Evolutionary conservation across 2,329 filamentous ascomycete species (phyloP).

Genomic region (Pestalotiopsis sp.): DNA sequence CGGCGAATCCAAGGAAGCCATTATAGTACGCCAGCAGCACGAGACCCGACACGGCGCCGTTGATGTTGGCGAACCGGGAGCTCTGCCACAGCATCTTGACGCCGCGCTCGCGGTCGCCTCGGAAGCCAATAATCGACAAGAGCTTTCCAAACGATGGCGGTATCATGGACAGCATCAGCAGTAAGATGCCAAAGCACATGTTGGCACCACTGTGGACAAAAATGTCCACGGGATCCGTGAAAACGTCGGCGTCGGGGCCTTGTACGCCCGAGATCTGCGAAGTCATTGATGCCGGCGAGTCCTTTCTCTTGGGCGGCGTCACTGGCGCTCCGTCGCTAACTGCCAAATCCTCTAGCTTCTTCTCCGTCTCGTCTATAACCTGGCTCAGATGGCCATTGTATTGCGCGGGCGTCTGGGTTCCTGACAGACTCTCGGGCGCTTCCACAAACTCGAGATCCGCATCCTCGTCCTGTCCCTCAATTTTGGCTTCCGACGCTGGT

Average conservation of each 20-base stretch:
- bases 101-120: conserved; percentile 80
- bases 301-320: neutral
- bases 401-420: conserved; percentile 42
- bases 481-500: conserved; percentile 30
- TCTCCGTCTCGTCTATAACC: conserved; percentile 25
- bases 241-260: conserved; percentile 61
- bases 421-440: conserved; percentile 48
- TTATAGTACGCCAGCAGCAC: conserved; percentile 87
- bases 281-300: conserved; percentile 1
- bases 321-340: conserved; percentile 9
- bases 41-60: conserved; percentile 86
- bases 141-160: conserved; percentile 88
- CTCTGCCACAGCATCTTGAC: conserved; percentile 88
- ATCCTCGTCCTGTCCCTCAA: conserved; percentile 33
- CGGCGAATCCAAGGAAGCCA: conserved; percentile 79
- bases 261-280: conserved; percentile 23
- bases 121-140: conserved; percentile 86
- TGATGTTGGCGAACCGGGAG: conserved; percentile 81
- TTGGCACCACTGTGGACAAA: conserved; percentile 89
- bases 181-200: conserved; percentile 84
- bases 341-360: conserved; percentile 25
- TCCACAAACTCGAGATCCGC: conserved; percentile 57
- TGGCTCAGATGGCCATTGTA: conserved; percentile 47
- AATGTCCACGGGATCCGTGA: conserved; percentile 75
- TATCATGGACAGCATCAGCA: conserved; percentile 87